Base-by-base conservation (phyloP, 768 basidiomycete species). In the Calocybe gangraenosa region DNA sequence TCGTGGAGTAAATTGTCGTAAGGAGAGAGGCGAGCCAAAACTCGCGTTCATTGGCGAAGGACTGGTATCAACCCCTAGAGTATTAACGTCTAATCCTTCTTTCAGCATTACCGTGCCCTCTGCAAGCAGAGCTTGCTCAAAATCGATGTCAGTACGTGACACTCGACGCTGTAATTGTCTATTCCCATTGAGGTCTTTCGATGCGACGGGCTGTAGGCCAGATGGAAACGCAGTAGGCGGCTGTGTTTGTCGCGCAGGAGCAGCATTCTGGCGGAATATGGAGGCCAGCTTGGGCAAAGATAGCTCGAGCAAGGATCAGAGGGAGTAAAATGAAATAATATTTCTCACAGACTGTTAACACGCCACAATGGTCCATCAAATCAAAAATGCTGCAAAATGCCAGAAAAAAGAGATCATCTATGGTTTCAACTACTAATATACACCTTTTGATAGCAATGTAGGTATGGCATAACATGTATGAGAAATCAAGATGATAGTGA, bases 121-220 rank as follows among this genome's bases (percentile, higher is more conserved):
- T 9, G 69, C 70, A 48, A 69, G 74, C 53, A 92, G 63, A 10
- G 82, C 88, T 56, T 82, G 79, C 65, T 92, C 89, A 54, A 92
- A 92, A 60, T 89, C 87, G 58, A 84, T 70, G 66, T 89, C 87
- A 23, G 81, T 79, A 32, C 87, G 78, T 34, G 89, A 90, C 36
- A 74, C 61, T 22, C 86, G 77, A 45, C 80, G 76, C 43, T 68
- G 69, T 25, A 74, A 50, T 23, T 58, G 56, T 40, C 58, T 65
- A 15, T 61, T 59, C 45, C 63, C 65, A 57, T 58, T 61, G 40
- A 62, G 41, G 65, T 83, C 79, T 41, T 68, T 69, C 9, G 78
- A 74, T 1, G 71, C 76, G 48, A 81, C 70, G 9, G 86, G 81
- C 32, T 76, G 77, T 15, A 85, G 72, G 30, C 74, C 69, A 31